Evolutionary conservation across 2,329 filamentous ascomycete species (phyloP).

Genomic region (Cercospora sp.): DNA sequence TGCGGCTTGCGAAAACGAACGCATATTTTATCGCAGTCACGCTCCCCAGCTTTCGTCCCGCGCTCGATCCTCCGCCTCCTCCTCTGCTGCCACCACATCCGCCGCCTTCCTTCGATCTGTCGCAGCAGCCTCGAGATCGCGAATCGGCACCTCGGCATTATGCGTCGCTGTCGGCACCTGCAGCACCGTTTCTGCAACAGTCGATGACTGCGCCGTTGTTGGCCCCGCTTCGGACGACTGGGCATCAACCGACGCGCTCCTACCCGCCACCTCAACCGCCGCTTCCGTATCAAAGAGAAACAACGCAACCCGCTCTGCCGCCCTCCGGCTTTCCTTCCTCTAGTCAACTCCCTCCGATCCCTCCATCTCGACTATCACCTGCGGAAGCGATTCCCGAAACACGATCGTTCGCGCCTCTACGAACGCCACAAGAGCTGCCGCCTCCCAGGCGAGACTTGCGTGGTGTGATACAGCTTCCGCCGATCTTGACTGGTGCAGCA

Average conservation of each 20-base stretch:
- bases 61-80: conserved; percentile 15
- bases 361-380: conserved; percentile 8
- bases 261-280: conserved; percentile 23
- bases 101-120: conserved; percentile 8
- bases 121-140: conserved; percentile 14
- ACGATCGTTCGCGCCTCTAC: background rate
- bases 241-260: conserved; percentile 23
- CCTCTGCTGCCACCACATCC: background rate
- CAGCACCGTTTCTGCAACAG: conserved; percentile 21
- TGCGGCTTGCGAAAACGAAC: conserved; percentile 46
- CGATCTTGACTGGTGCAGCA: conserved; percentile 26
- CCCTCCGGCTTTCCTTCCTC: conserved; percentile 8
- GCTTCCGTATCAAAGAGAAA: conserved; percentile 19
- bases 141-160: conserved; percentile 19
- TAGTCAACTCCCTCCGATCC: conserved; percentile 6
- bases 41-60: conserved; percentile 37
- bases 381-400: background rate
- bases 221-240: conserved; percentile 23
- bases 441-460: conserved; percentile 3
- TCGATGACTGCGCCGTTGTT: conserved; percentile 18
- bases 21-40: conserved; percentile 50
- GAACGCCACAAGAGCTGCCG: conserved; percentile 17
- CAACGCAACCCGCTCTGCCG: conserved; percentile 7
- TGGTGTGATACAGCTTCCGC: conserved; percentile 30
- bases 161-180: conserved; percentile 27